Conservation (phyloP, 1,284 basidiomycete species). For the Ceratobasidium theobromae region DNA sequence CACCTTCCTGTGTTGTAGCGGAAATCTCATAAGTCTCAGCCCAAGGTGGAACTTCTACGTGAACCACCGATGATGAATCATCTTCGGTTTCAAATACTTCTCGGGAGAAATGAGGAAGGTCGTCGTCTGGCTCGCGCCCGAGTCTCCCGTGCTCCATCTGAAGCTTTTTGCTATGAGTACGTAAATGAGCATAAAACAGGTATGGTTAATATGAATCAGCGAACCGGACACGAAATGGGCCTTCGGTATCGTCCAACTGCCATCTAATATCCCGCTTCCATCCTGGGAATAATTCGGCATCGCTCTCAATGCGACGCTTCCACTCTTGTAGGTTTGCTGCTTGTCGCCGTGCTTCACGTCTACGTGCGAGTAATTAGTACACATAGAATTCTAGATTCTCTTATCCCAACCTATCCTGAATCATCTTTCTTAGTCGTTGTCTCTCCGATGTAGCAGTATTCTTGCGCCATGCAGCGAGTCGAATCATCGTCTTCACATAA, state of each 20-base stretch:
- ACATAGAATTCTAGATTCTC: constrained; percentile 2
- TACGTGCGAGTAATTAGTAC: constrained; percentile 40
- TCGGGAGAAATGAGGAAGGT: constrained; percentile 47
- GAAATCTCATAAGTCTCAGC: constrained; percentile 75
- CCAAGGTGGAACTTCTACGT: constrained; percentile 74
- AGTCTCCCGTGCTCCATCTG: constrained; percentile 54
- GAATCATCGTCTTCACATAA: constrained; percentile 45
- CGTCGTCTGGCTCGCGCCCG: constrained; percentile 53
- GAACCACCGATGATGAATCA: constrained; percentile 59
- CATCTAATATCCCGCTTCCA: constrained; percentile 53
- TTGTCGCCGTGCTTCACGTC: constrained; percentile 69
- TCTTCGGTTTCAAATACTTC: constrained; percentile 62
- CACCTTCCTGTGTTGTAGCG: constrained; percentile 63
- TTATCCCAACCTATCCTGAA: constrained; percentile 65
- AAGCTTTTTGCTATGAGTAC: constrained; percentile 62
- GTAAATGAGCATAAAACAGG: not conserved
- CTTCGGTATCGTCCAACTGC: constrained; percentile 86
- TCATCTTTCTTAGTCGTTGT: constrained; percentile 66
- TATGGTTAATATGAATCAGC: constrained; percentile 37
- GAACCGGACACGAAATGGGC: constrained; percentile 78
- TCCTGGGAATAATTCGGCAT: constrained; percentile 59
- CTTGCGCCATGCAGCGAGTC: constrained; percentile 69
- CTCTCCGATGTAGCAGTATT: constrained; percentile 64
- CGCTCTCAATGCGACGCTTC: constrained; percentile 58
- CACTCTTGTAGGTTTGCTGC: constrained; percentile 62